Evolutionary conservation across 1,139 yeast genomes (phyloP).

Genomic region (Nakaseomyces delphensis): DNA sequence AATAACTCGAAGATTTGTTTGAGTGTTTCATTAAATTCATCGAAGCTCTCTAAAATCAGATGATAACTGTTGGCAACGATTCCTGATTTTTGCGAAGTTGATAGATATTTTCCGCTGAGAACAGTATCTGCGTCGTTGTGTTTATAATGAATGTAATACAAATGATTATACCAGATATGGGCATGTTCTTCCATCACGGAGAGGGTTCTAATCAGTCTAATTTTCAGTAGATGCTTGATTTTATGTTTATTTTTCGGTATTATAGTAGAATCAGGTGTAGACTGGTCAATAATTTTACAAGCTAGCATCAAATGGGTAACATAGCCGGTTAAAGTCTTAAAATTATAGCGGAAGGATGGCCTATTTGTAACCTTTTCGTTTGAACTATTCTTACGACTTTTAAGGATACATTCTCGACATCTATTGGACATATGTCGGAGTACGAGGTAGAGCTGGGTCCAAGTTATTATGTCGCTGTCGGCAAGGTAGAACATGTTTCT

Average conservation of each 20-base stretch:
- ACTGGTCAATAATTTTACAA: neutral
- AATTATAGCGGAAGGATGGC: conserved; percentile 1
- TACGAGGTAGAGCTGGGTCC: conserved; percentile 4
- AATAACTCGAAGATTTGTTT: conserved; percentile 14
- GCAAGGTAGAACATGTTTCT: conserved; percentile 1
- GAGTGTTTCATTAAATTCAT: conserved; percentile 13
- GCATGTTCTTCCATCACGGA: neutral
- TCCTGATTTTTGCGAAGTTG: neutral
- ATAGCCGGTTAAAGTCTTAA: neutral
- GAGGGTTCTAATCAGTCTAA: neutral
- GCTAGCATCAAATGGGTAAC: neutral
- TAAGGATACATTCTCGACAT: neutral
- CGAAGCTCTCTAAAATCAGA: neutral
- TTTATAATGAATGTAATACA: neutral
- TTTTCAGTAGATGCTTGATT: neutral
- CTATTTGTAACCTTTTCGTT: conserved; percentile 1
- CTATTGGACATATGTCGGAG: neutral
- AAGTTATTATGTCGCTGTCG: conserved; percentile 23
- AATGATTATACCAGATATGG: conserved; percentile 5
- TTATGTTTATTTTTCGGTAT: neutral
- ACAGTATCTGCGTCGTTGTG: conserved; percentile 4
- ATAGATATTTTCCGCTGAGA: neutral
- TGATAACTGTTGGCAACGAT: conserved; percentile 1
- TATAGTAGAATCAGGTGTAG: neutral
- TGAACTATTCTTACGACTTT: neutral